Base-by-base conservation (phyloP, 1,284 basidiomycete genomes). In the Chondrostereum purpureum region DNA sequence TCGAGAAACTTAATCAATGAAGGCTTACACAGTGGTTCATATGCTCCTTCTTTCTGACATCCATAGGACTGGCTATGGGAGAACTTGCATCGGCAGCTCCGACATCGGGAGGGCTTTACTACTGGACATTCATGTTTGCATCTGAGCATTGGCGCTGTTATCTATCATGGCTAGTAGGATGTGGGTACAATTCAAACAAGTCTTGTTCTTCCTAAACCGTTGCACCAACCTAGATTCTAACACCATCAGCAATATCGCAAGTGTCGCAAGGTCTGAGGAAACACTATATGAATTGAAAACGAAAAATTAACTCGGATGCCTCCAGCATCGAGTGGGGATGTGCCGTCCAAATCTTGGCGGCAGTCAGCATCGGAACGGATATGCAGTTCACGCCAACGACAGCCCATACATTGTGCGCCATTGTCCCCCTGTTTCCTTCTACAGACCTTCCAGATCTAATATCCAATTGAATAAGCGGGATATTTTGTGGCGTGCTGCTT, bases 271-370 rank as follows among this genome's bases (percentile, higher is more conserved):
- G n/a, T n/a, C n/a, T n/a, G n/a, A n/a, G n/a, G n/a, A n/a, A n/a
- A n/a, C n/a, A n/a, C n/a, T n/a, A n/a, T n/a, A n/a, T n/a, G n/a
- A n/a, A n/a, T n/a, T n/a, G n/a, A n/a, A n/a, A n/a, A n/a, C n/a
- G n/a, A n/a, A n/a, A n/a, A n/a, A n/a, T n/a, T n/a, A n/a, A n/a
- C n/a, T n/a, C n/a, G n/a, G n/a, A n/a, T n/a, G n/a, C n/a, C n/a
- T n/a, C n/a, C n/a, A 86, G 83, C 0, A 78, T 87, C 18, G 83
- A 84, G 49, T 90, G 85, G 85, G 85, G 79, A 18, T 78, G 75
- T 36, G 80, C 84, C 0, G 69, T 84, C 1, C 83, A 87, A 55
- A 64, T 88, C 20, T 75, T 79, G 64, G 83, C 83, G 3, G 83
- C 80, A 0, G 76, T 68, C 1, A 77, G 66, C 42, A 83, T 88